Base-by-base conservation (phyloP, 1,284 basidiomycete genomes). In the Sporisorium iseilematis-ciliati region DNA sequence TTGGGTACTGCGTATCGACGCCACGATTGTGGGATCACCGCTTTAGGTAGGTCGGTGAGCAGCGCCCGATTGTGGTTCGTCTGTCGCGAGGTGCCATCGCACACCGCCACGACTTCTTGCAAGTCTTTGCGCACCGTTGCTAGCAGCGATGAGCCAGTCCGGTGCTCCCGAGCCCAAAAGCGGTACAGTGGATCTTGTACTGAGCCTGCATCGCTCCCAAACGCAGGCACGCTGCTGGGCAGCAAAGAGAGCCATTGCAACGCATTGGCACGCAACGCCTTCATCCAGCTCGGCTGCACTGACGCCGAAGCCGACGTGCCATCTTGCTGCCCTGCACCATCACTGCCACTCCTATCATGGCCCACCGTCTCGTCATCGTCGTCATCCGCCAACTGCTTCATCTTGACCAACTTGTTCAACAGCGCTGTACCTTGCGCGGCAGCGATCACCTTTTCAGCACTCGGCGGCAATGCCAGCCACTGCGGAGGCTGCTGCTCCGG, bases 81-180 rank as follows among this genome's bases (percentile, higher is more conserved):
- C 57, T 82, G 82, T 7, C 78, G 63, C 21, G 73, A 68, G 12
- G 52, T 45, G 26, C 77, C 80, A 12, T 66, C 67, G 57, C 78
- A 81, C 2, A 82, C 74, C 4, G 65, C 70, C 1, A 79, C 71
- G 10, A 85, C 75, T 29, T 79, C 75, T 29, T 58, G 46, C 23
- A 85, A 64, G 33, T 84, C 82, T 20, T 48, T 26, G 14, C 77
- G 76, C 18, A 84, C 82, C 0, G 56, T 58, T 8, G 54, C 52
- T 6, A 83, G 71, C 29, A 84, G 65, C 23, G 60, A 65, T 11
- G 64, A 55, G 1, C 77, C 83, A 4, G 66, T 70, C 12, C 65
- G 69, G 35, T 78, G 76, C 65, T 85, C 84, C 8, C 83, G 75
- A n/a, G 80, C 76, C 83, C 83, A 85, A 58, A 85, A 85, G 18